A percentile compares a stretch with the other conserved stretches of the same genome.
phyloP scores from a whole-genome alignment of 2,329 filamentous ascomycete species.

The Calonectria pauciramosa region DNA sequence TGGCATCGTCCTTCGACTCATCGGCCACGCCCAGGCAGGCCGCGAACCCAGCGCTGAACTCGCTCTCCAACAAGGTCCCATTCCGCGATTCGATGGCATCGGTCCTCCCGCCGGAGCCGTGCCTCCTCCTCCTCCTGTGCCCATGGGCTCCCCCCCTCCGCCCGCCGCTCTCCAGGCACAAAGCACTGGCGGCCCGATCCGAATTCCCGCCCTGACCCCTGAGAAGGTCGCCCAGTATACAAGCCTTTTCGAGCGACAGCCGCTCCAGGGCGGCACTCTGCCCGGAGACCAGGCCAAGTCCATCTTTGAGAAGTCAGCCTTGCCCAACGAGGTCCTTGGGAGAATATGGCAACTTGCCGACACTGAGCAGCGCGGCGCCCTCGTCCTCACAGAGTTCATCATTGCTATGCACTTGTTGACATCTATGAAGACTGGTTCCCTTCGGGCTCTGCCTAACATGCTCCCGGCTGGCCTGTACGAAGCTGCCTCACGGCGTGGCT shows the following conservation, averaged over 20 bases:
- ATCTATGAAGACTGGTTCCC: slow-evolving; percentile 86
- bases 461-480: slow-evolving; percentile 92
- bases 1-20: slow-evolving; percentile 91
- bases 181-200: slow-evolving; percentile 77
- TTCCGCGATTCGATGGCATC: slow-evolving; percentile 92
- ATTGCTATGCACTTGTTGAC: slow-evolving; percentile 98
- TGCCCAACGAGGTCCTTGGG: slow-evolving; percentile 92
- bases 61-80: slow-evolving; percentile 86
- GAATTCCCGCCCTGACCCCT: slow-evolving; percentile 88
- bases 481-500: slow-evolving; percentile 80
- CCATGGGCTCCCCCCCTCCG: slow-evolving; percentile 58
- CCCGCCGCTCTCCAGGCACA: slow-evolving; percentile 69
- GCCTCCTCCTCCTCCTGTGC: slow-evolving; percentile 58
- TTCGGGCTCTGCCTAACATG: slow-evolving; percentile 83
- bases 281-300: slow-evolving; percentile 89
- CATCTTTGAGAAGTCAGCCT: slow-evolving; percentile 93
- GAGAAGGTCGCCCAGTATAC: slow-evolving; percentile 93
- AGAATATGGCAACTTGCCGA: slow-evolving; percentile 97
- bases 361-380: slow-evolving; percentile 89
- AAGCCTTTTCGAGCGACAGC: slow-evolving; percentile 90
- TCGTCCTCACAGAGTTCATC: slow-evolving; percentile 92
- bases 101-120: slow-evolving; percentile 53
- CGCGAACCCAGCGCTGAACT: slow-evolving; percentile 85
- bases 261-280: slow-evolving; percentile 75
- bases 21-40: slow-evolving; percentile 94